Evolutionary conservation across 106 monocot genomes (phyloP), one percentile per base, ranked within the genome.

Genomic region (Dioscorea alata): DNA sequence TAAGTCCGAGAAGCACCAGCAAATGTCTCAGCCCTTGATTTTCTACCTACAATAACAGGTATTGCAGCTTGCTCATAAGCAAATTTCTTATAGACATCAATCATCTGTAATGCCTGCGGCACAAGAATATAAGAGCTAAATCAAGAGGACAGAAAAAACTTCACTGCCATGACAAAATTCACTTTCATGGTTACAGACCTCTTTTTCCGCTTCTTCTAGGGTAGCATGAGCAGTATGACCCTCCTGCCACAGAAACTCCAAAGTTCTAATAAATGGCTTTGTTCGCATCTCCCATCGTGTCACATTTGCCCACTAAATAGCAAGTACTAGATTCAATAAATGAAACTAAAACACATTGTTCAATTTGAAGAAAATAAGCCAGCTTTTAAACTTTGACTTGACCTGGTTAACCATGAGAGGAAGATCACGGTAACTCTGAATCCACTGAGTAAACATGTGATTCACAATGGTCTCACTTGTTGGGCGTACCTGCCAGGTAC

Each of bases 271-370:
- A 85, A 99, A 99, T 54, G 97, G 97, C 62, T 99, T 99, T 70
- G 97, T 99, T 64, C 97, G 82, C 87, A 92, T 92, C 77, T 99
- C 97, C 97, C 97, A 99, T 87, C 97, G 89, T 73, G 97, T 99
- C 49, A 99, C 97, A 78, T 99, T 99, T 62, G 83, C 97, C 97
- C 97, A 99, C 97, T 99, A 61, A 50, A 69, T 50, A 32, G 25
- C 54, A 61, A 5, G 42, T 42, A 42, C 42, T 10, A 42, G 42
- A 42, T 42, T 42, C 42, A 42, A 42, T 1, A 42, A 42, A 42
- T 10, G 42, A 42, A 42, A 42, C 42, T 42, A 42, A 10, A 42
- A 42, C 42, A 42, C 42, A 42, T 42, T 42, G 42, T 10, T 42
- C 42, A 42, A 42, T 8, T 0, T 0, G 5, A 42, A 42, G 42